Base-by-base conservation (phyloP, 257 asterid genomes). In the Capsicum chinense region DNA sequence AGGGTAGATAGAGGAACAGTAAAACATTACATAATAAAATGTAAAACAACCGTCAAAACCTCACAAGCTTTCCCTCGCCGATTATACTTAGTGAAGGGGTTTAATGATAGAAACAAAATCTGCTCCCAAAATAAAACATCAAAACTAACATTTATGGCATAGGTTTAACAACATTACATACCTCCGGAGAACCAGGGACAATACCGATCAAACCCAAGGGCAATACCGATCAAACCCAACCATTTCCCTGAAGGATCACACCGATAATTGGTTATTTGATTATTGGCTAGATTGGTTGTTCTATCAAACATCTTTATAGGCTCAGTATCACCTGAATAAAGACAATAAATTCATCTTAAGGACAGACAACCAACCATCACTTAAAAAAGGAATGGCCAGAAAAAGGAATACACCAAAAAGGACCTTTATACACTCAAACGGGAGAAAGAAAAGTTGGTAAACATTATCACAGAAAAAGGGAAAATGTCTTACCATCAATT, bases 241-340 rank as follows among this genome's bases (percentile, higher is more conserved):
- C 99, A 97, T 88, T 97, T 95, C 89, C 94, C 99, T 83, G 99
- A 90, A 86, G 99, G 97, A 84, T 97, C 99, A 8, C 99, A 97
- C 84, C 95, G 91, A 87, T 97, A 97, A 89, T 95, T 95, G 87
- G 94, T 97, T 69, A 97, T 94, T 88, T 97, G 99, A 82, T 97
- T 95, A 93, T 91, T 97, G 70, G 98, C 89, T 83, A 95, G 89
- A 88, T 95, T 97, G 86, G 97, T 97, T 44, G 99, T 90, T 91
- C 99, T 93, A 84, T 97, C 99, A 86, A 97, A 97, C 93, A 97
- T 89, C 93, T 95, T 97, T 67, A 88, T 91, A 83, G 99, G 99
- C 88, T 92, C 99, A 26, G 97, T 89, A 54, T 96, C 99, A 73
- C 99, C 99, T 96, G 89, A 54, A 76, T 83, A 86, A 48, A 81